Conservation (phyloP, 1,139 yeast genomes). For the Sugiyamaella sp. region DNA sequence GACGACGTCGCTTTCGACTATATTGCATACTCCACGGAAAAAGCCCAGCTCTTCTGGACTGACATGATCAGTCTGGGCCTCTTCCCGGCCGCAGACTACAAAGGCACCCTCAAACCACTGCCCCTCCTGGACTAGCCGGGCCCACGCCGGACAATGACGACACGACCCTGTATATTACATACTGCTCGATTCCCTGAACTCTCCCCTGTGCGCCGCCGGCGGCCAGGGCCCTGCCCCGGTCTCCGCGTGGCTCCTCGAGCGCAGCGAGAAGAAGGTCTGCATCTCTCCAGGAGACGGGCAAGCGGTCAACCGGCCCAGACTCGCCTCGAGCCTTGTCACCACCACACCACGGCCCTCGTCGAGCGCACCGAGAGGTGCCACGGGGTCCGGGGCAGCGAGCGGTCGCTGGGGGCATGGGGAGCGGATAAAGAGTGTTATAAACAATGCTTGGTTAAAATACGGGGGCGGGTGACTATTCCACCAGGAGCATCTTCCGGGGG, state of each 20-base stretch:
- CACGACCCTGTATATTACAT: background rate
- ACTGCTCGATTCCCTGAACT: background rate
- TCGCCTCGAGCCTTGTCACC: no score
- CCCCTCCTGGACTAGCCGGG: conserved; percentile 21
- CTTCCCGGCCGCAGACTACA: conserved; percentile 37
- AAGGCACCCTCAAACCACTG: conserved; percentile 34
- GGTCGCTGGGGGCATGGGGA: background rate
- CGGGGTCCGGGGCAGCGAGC: background rate
- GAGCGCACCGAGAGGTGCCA: background rate
- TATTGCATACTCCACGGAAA: conserved; percentile 72
- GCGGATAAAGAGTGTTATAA: background rate
- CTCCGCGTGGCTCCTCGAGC: background rate
- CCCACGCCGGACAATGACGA: background rate
- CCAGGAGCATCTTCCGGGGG: conserved; percentile 96
- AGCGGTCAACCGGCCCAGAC: no score
- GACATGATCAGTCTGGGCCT: conserved; percentile 71
- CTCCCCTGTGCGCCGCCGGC: background rate
- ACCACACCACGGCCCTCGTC: background rate
- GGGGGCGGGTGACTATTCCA: background rate
- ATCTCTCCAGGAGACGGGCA: background rate
- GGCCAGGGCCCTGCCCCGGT: conserved; percentile 2
- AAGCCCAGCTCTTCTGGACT: conserved; percentile 70
- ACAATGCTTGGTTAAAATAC: background rate
- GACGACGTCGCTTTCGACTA: conserved; percentile 60
- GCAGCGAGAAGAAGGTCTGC: background rate